phyloP scores from a whole-genome alignment of 2,329 filamentous ascomycete species.

The Cephalotrichum gorgonifer region DNA sequence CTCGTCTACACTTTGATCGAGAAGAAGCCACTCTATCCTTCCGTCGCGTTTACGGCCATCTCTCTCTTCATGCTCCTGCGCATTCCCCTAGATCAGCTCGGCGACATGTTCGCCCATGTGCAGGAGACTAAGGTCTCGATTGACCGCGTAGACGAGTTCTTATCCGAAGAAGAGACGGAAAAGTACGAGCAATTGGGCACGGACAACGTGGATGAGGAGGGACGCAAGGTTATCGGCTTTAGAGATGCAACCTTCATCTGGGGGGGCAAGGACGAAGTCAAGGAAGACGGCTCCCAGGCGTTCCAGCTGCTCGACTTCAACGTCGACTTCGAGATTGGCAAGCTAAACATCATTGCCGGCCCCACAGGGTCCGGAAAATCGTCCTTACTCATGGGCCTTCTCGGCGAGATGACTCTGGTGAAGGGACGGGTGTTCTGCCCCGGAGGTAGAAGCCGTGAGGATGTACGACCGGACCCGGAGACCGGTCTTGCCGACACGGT shows the following conservation, averaged over 20 bases:
- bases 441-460: slow-evolving; percentile 75
- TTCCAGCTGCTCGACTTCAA: slow-evolving; percentile 79
- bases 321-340: slow-evolving; percentile 71
- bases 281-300: slow-evolving; percentile 56
- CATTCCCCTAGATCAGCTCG: slow-evolving; percentile 87
- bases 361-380: slow-evolving; percentile 94
- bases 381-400: slow-evolving; percentile 85
- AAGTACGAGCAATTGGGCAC: slow-evolving; percentile 80
- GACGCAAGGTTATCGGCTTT: slow-evolving; percentile 72
- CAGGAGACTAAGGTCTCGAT: slow-evolving; percentile 96
- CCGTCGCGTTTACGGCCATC: slow-evolving; percentile 88
- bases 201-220: slow-evolving; percentile 57
- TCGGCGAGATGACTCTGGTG: slow-evolving; percentile 90
- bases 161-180: slow-evolving; percentile 88
- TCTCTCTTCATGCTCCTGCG: slow-evolving; percentile 92
- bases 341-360: slow-evolving; percentile 86
- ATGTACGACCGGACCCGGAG: slow-evolving; percentile 68
- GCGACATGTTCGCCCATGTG: slow-evolving; percentile 97
- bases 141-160: slow-evolving; percentile 89
- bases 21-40: slow-evolving; percentile 79
- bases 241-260: slow-evolving; percentile 78
- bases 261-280: slow-evolving; percentile 59
- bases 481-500: slow-evolving; percentile 85
- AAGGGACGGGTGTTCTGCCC: slow-evolving; percentile 76
- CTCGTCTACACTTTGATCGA: slow-evolving; percentile 86